Evolutionary conservation across 306 rosid species (phyloP).

Genomic region (Leucaena leucocephala): DNA sequence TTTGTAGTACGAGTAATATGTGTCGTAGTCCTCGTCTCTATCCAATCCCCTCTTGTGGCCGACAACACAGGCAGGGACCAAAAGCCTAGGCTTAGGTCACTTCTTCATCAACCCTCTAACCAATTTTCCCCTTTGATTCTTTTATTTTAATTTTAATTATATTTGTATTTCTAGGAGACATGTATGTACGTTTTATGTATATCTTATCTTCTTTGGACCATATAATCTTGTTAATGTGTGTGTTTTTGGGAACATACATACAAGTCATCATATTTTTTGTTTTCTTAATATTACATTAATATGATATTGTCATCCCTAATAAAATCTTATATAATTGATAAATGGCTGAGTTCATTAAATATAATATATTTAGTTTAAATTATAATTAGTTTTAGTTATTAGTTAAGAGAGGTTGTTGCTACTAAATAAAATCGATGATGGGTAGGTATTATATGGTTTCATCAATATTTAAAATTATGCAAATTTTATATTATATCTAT

Average conservation of each 20-base stretch:
- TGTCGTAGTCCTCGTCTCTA: constrained; percentile 25
- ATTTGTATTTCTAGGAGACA: not conserved
- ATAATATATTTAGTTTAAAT: no score
- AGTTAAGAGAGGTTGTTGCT: no score
- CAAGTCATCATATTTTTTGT: not conserved
- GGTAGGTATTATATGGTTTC: no score
- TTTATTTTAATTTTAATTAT: not conserved
- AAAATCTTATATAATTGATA: no score
- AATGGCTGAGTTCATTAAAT: no score
- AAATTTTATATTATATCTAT: no score
- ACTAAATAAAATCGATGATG: no score
- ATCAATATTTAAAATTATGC: no score
- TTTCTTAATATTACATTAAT: no score
- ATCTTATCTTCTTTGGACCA: not conserved
- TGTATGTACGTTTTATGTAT: not conserved
- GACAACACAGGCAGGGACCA: constrained; percentile 44
- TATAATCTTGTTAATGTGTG: not conserved
- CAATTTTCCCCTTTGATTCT: constrained; percentile 16
- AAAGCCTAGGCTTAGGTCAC: constrained; percentile 38
- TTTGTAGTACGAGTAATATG: constrained; percentile 28
- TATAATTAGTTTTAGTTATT: no score
- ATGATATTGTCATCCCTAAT: no score
- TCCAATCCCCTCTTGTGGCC: constrained; percentile 37
- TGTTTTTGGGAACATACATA: not conserved
- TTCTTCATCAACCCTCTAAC: constrained; percentile 11